phyloP scores from a whole-genome alignment of 306 rosid species.

The Ceratonia siliqua region DNA sequence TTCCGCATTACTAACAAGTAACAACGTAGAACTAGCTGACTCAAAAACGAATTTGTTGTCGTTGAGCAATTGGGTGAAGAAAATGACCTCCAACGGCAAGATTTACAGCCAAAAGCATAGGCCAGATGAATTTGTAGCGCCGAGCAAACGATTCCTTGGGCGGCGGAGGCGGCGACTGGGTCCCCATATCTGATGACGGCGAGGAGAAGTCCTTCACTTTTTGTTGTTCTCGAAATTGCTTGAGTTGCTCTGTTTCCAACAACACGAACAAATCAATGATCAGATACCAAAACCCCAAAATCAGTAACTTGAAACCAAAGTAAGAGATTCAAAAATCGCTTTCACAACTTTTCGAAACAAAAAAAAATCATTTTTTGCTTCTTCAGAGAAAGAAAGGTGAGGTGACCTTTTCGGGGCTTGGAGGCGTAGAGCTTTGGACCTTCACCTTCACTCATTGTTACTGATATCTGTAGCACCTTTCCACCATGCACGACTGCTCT shows the following conservation, averaged over 20 bases:
- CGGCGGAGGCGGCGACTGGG: slow-evolving; percentile 45
- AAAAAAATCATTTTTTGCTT: neutral
- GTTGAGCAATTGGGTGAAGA: slow-evolving; percentile 8
- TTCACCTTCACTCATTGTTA: slow-evolving; percentile 61
- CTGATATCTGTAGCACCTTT: neutral
- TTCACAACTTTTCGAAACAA: neutral
- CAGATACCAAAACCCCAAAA: slow-evolving; percentile 25
- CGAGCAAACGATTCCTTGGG: slow-evolving; percentile 73
- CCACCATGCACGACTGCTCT: neutral
- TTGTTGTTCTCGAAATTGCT: slow-evolving; percentile 57
- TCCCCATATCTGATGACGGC: slow-evolving; percentile 43
- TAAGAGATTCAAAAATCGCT: neutral
- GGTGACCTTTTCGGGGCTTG: slow-evolving; percentile 73
- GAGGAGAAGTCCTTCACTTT: slow-evolving; percentile 48
- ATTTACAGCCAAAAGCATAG: slow-evolving; percentile 80
- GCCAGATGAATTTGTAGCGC: slow-evolving; percentile 82
- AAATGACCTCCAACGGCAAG: slow-evolving; percentile 79
- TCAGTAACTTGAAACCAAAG: slow-evolving; percentile 23
- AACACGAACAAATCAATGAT: neutral
- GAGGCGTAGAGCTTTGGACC: slow-evolving; percentile 62
- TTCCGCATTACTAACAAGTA: neutral
- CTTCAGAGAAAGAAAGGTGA: neutral
- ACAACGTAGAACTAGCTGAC: neutral
- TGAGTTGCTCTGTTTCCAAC: slow-evolving; percentile 46
- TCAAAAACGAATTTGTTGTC: neutral